A percentile compares a stretch with the other conserved stretches of the same genome.
Conservation (phyloP, 108 stramenopile genomes). For the Nannochloropsis gaditana region DNA sequence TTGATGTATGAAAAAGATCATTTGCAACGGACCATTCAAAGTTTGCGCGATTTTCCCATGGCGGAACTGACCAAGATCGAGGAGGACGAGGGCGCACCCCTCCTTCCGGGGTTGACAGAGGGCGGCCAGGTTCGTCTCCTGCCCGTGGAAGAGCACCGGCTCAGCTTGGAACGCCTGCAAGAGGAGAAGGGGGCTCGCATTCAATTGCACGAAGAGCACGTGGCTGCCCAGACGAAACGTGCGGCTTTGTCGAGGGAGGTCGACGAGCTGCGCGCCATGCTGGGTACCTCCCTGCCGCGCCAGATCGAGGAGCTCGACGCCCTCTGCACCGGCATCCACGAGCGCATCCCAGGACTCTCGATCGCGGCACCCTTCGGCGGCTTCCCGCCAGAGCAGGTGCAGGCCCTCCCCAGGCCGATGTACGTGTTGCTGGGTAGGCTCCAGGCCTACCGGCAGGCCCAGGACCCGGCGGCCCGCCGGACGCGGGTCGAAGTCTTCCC, state of each 20-base stretch:
- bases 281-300: not conserved
- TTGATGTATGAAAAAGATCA: constrained; percentile 52
- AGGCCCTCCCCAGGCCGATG: not conserved
- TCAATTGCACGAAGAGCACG: not conserved
- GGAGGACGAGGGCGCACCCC: constrained; percentile 34
- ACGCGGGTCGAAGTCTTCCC: not conserved
- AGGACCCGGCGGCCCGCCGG: not conserved
- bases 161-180: not conserved
- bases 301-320: not conserved
- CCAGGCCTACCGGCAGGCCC: not conserved
- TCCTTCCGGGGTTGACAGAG: constrained; percentile 22
- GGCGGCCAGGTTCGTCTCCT: not conserved
- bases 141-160: not conserved
- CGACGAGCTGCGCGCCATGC: not conserved
- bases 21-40: constrained; percentile 46
- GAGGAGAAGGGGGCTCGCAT: not conserved
- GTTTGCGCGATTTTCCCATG: constrained; percentile 41
- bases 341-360: not conserved
- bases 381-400: not conserved
- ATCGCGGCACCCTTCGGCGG: not conserved
- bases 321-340: not conserved
- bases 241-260: not conserved
- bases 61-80: constrained; percentile 43
- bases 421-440: not conserved
- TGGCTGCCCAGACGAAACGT: not conserved